phyloP scores from a whole-genome alignment of 2,329 filamentous ascomycete species.

The Neocatenulostroma microsporum region DNA sequence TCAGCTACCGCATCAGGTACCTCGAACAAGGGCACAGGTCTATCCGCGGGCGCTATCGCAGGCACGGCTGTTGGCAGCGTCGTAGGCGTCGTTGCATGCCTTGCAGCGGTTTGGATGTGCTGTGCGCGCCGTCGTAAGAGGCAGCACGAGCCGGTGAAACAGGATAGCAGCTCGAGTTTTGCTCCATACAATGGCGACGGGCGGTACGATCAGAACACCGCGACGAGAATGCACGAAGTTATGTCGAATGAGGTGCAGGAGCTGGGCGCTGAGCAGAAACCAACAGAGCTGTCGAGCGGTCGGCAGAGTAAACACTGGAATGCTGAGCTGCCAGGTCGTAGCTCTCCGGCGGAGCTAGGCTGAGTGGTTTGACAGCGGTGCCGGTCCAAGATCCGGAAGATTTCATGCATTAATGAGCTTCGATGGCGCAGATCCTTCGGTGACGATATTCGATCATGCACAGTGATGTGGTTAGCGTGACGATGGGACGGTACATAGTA shows the following conservation, averaged over 20 bases:
- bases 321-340: too few species aligned
- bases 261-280: not conserved
- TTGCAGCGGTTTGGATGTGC: not conserved
- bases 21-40: not conserved
- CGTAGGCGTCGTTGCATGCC: not conserved
- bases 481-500: too few species aligned
- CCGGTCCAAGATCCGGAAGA: too few species aligned
- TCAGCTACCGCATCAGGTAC: not conserved
- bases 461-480: too few species aligned
- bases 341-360: too few species aligned
- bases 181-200: not conserved
- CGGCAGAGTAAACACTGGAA: too few species aligned
- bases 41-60: constrained; percentile 3
- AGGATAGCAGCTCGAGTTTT: not conserved
- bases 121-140: not conserved
- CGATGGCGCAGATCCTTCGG: too few species aligned
- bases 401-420: too few species aligned
- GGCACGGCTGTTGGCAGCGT: constrained; percentile 12
- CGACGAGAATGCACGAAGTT: not conserved
- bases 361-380: too few species aligned
- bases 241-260: constrained; percentile 1
- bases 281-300: too few species aligned
- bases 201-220: not conserved
- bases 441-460: too few species aligned
- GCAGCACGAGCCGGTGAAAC: not conserved